Percentiles rank a stretch among this genome's conserved stretches.
These are phyloP conservation scores for Ailanthus altissimus DNA, from an alignment of 345 rosid genomes.

Conservation along the genomic window DNA sequence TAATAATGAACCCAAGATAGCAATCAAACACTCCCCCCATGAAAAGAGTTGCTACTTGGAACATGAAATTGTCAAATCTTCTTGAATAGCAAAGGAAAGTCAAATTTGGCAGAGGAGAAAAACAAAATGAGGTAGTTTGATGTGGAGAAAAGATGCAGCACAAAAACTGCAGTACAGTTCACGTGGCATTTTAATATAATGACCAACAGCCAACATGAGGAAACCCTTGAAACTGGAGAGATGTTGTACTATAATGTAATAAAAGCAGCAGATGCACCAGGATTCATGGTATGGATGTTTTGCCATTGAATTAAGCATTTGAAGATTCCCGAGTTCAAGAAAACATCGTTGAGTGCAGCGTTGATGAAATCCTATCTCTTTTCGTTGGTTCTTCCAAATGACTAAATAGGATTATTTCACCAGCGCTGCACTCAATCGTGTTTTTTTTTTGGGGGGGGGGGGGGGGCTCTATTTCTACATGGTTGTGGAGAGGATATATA, in stretches of 20 bases:
- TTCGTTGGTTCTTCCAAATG: background rate
- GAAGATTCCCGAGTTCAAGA: slow-evolving; percentile 34
- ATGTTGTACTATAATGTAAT: slow-evolving; percentile 12
- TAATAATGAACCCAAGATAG: slow-evolving; percentile 10
- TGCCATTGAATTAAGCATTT: slow-evolving; percentile 11
- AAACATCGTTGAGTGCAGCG: slow-evolving; percentile 80
- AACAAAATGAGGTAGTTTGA: no score
- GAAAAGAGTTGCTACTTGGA: background rate
- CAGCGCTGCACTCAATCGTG: slow-evolving; percentile 48
- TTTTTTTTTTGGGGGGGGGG: slow-evolving; percentile 28
- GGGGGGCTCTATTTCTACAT: no score
- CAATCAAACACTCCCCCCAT: background rate
- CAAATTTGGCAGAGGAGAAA: slow-evolving; percentile 4
- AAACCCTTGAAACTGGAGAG: background rate
- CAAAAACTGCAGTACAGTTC: slow-evolving; percentile 23
- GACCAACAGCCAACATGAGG: background rate
- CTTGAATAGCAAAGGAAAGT: background rate
- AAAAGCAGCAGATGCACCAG: background rate
- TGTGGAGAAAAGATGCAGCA: slow-evolving; percentile 19
- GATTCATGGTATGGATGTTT: background rate
- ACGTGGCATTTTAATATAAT: background rate
- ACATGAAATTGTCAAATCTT: background rate
- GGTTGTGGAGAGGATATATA: background rate
- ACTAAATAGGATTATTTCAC: slow-evolving; percentile 12
- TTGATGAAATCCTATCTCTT: slow-evolving; percentile 37